Conservation (phyloP, 108 stramenopile species). For the Fragilaria radians region DNA sequence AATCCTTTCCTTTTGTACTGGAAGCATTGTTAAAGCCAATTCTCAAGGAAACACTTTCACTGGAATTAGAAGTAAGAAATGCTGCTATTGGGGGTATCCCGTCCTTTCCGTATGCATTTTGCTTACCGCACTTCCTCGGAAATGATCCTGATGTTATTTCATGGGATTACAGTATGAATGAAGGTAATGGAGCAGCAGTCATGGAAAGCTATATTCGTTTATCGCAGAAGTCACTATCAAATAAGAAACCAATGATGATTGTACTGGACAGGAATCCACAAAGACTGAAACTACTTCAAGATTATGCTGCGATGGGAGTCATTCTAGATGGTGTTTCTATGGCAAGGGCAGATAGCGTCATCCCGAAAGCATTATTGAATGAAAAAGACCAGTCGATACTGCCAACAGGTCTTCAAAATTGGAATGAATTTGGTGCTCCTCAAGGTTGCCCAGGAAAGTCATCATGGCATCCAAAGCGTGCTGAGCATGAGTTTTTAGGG, state of each 20-base stretch:
- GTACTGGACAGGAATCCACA: slow-evolving; percentile 56
- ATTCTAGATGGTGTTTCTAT: slow-evolving; percentile 1
- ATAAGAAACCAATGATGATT: slow-evolving; percentile 64
- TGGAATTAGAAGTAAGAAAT: slow-evolving; percentile 59
- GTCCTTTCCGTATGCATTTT: slow-evolving; percentile 85
- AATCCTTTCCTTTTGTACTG: slow-evolving; percentile 72
- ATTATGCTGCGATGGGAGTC: slow-evolving; percentile 48
- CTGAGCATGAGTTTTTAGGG: slow-evolving; percentile 75
- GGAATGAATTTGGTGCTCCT: slow-evolving; percentile 86
- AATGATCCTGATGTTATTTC: slow-evolving; percentile 56
- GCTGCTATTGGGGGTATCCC: slow-evolving; percentile 86
- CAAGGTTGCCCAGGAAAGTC: slow-evolving; percentile 57
- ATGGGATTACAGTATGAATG: slow-evolving; percentile 90
- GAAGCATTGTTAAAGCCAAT: slow-evolving; percentile 41
- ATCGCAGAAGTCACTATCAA: slow-evolving; percentile 17
- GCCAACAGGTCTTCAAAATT: slow-evolving; percentile 65
- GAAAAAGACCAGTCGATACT: slow-evolving; percentile 16
- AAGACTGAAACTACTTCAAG: slow-evolving; percentile 28
- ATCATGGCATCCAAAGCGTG: slow-evolving; percentile 77
- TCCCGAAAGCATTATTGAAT: slow-evolving; percentile 10
- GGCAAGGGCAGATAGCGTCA: slow-evolving; percentile 37
- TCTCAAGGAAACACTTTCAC: slow-evolving; percentile 25
- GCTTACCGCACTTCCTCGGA: slow-evolving; percentile 69
- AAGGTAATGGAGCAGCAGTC: slow-evolving; percentile 34
- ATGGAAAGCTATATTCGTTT: slow-evolving; percentile 78